These are phyloP conservation scores for Daedaleopsis nitida DNA, from an alignment of 768 basidiomycete species.

Conservation along the genomic window DNA sequence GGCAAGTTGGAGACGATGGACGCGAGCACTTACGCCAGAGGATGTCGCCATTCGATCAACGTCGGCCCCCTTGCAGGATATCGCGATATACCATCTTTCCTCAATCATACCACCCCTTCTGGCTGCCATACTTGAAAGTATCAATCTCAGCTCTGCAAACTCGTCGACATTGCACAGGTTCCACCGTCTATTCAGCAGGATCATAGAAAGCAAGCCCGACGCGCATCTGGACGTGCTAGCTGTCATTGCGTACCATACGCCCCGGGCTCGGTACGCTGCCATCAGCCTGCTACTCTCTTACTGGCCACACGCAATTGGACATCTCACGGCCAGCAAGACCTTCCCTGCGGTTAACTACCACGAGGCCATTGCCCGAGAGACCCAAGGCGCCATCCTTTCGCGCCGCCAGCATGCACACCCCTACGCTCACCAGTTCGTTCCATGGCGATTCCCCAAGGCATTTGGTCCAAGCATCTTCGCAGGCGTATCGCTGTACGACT, in stretches of 20 bases:
- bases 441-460: conserved; percentile 58
- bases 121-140: conserved; percentile 57
- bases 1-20: conserved; percentile 28
- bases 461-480: conserved; percentile 28
- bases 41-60: conserved; percentile 42
- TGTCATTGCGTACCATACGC: conserved; percentile 66
- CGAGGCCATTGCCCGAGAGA: conserved; percentile 25
- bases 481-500: conserved; percentile 44
- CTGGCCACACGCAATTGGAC: conserved; percentile 74
- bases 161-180: conserved; percentile 49
- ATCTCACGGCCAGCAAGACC: conserved; percentile 58
- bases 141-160: conserved; percentile 42
- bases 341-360: conserved; percentile 42
- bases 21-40: conserved; percentile 11
- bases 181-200: conserved; percentile 52
- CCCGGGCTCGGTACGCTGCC: conserved; percentile 55
- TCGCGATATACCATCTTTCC: conserved; percentile 57
- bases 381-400: conserved; percentile 11
- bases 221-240: conserved; percentile 72
- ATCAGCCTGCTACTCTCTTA: conserved; percentile 56
- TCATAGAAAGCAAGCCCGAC: conserved; percentile 64
- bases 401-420: conserved; percentile 34
- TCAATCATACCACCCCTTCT: conserved; percentile 67
- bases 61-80: conserved; percentile 57
- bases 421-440: conserved; percentile 64